Evolutionary conservation across 768 basidiomycete species (phyloP).

Genomic region (Lactarius akahatsu): DNA sequence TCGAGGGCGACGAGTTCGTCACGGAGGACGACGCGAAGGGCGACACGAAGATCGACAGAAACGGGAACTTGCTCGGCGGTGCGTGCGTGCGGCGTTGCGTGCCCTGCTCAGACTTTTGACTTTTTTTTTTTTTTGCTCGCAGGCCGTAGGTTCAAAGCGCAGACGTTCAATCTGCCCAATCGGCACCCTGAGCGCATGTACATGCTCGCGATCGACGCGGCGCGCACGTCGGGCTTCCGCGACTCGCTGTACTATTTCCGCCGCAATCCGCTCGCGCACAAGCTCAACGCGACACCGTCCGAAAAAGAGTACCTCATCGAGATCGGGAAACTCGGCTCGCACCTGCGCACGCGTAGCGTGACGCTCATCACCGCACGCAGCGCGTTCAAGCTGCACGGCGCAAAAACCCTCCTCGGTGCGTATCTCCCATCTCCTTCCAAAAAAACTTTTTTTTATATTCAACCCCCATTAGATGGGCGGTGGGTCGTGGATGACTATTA

Average conservation of each 20-base stretch:
- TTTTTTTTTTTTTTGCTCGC: not conserved
- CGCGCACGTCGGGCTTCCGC: constrained; percentile 91
- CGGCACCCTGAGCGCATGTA: constrained; percentile 84
- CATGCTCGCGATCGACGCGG: constrained; percentile 97
- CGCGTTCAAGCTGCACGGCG: constrained; percentile 91
- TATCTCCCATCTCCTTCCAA: constrained; percentile 17
- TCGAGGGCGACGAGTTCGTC: constrained; percentile 88
- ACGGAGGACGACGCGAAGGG: constrained; percentile 84
- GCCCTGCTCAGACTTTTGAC: constrained; percentile 4
- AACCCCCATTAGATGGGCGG: constrained; percentile 55
- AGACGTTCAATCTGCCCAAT: constrained; percentile 83
- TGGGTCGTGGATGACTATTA: constrained; percentile 97
- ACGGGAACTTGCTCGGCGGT: constrained; percentile 86
- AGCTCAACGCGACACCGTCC: constrained; percentile 81
- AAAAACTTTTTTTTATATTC: no score
- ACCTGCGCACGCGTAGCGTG: constrained; percentile 87
- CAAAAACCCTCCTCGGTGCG: constrained; percentile 84
- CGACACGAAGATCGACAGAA: constrained; percentile 85
- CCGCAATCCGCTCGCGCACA: constrained; percentile 84
- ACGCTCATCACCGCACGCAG: constrained; percentile 92
- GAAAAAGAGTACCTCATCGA: constrained; percentile 94
- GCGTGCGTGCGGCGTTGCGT: constrained; percentile 31
- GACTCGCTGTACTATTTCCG: constrained; percentile 99
- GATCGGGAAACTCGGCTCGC: constrained; percentile 82
- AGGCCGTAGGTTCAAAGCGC: constrained; percentile 88